Conservation (phyloP, 164 flowering plant genomes). For the Nymphaea thermarum region DNA sequence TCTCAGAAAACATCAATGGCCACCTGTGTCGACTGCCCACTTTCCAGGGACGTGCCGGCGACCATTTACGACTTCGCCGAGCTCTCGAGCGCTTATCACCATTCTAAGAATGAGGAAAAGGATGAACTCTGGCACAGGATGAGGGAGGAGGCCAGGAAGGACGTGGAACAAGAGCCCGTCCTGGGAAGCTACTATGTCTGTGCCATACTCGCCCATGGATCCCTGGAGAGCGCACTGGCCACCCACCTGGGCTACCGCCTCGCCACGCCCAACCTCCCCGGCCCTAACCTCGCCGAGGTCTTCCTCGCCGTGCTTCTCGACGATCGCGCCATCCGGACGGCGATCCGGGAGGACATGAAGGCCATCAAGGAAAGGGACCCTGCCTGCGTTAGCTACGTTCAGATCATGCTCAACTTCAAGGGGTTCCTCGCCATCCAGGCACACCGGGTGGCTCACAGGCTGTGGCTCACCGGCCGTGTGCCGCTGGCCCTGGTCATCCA, state of each 20-base stretch:
- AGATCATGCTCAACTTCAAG: too few relatives aligned
- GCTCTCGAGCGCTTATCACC: background rate
- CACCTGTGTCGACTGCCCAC: constrained; percentile 11
- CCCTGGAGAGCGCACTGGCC: too few relatives aligned
- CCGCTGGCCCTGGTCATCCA: constrained; percentile 45
- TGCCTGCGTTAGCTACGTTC: too few relatives aligned
- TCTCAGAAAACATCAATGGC: constrained; percentile 8
- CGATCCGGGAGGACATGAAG: constrained; percentile 34
- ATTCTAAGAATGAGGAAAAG: background rate
- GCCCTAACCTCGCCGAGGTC: constrained; percentile 24
- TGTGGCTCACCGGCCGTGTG: constrained; percentile 43
- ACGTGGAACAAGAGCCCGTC: constrained; percentile 34
- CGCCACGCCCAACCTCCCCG: constrained; percentile 24
- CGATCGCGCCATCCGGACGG: constrained; percentile 22
- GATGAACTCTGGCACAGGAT: constrained; percentile 38
- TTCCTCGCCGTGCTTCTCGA: constrained; percentile 26
- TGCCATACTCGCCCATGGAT: constrained; percentile 23
- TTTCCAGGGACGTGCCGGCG: background rate
- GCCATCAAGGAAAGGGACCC: constrained; percentile 33
- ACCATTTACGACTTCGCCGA: background rate
- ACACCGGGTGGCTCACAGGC: constrained; percentile 10
- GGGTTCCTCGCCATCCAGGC: too few relatives aligned
- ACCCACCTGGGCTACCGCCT: constrained; percentile 26
- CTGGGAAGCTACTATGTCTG: constrained; percentile 27
- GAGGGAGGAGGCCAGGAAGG: constrained; percentile 22